A percentile compares a stretch with the other conserved stretches of the same genome.
These are phyloP conservation scores for Mytilinidion resinicola DNA, from an alignment of 495 filamentous ascomycete species.

Conservation along the genomic window DNA sequence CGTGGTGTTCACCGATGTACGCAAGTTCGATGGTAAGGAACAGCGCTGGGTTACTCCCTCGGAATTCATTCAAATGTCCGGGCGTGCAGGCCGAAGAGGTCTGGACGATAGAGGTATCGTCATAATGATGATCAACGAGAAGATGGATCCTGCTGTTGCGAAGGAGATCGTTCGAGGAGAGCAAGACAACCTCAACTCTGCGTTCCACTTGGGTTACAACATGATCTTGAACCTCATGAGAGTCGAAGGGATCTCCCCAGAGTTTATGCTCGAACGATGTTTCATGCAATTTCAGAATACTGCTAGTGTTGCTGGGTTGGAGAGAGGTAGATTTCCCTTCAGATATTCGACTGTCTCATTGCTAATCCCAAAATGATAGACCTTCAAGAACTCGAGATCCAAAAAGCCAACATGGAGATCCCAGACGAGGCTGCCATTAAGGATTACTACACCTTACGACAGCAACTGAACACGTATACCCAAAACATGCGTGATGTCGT, in stretches of 20 bases:
- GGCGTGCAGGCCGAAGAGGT: constrained; percentile 89
- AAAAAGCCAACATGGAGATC: constrained; percentile 66
- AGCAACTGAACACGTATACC: constrained; percentile 72
- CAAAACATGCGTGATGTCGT: constrained; percentile 84
- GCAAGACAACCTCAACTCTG: constrained; percentile 93
- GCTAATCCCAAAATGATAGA: constrained; percentile 44
- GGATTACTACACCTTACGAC: constrained; percentile 82
- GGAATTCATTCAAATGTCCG: constrained; percentile 98
- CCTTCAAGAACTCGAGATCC: constrained; percentile 63
- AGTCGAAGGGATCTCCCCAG: constrained; percentile 92
- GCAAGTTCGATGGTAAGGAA: constrained; percentile 84
- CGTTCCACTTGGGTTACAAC: constrained; percentile 98
- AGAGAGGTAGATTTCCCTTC: constrained; percentile 49
- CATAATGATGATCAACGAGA: constrained; percentile 97
- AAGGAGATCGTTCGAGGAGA: constrained; percentile 93
- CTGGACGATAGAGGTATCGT: constrained; percentile 97
- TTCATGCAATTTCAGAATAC: constrained; percentile 98
- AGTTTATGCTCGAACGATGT: constrained; percentile 93
- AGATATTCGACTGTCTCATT: not conserved
- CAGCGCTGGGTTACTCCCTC: constrained; percentile 85
- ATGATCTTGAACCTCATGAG: constrained; percentile 96
- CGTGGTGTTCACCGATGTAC: constrained; percentile 93
- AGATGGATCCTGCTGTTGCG: constrained; percentile 90
- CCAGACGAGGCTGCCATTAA: constrained; percentile 78
- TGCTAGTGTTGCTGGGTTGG: constrained; percentile 71